Evolutionary conservation across 2,329 filamentous ascomycete genomes (phyloP).

Genomic region (Verticillium nonalfalfae): DNA sequence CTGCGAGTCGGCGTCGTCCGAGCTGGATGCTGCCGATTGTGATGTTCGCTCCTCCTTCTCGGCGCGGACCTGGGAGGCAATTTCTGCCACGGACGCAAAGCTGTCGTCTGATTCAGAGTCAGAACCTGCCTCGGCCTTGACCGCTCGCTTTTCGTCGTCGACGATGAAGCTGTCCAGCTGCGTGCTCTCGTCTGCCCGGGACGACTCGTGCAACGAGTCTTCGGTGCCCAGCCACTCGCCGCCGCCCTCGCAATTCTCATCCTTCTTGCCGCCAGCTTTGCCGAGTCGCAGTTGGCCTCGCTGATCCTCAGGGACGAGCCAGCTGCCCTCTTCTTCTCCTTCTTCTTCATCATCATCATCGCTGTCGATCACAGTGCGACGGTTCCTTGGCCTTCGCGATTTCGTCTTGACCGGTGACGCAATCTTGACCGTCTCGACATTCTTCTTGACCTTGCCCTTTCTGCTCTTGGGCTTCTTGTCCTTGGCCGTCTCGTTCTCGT

Average conservation of each 20-base stretch:
- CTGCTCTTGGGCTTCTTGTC: slow-evolving; percentile 32
- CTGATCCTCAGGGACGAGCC: slow-evolving; percentile 69
- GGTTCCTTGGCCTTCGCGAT: slow-evolving; percentile 35
- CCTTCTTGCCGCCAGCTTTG: slow-evolving; percentile 75
- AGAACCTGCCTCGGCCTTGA: slow-evolving; percentile 20
- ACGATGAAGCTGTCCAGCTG: slow-evolving; percentile 50
- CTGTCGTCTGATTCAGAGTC: slow-evolving; percentile 24
- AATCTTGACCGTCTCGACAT: slow-evolving; percentile 6
- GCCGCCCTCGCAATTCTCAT: slow-evolving; percentile 82
- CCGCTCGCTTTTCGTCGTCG: slow-evolving; percentile 40
- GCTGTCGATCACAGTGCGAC: slow-evolving; percentile 57
- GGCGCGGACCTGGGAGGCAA: slow-evolving; percentile 21
- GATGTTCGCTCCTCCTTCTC: slow-evolving; percentile 18
- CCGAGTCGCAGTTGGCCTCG: slow-evolving; percentile 56
- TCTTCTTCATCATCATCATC: slow-evolving; percentile 64
- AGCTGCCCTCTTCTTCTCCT: slow-evolving; percentile 62
- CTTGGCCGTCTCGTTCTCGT: slow-evolving; percentile 34
- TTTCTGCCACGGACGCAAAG: slow-evolving; percentile 28
- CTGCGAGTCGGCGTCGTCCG: not conserved
- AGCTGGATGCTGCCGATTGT: not conserved
- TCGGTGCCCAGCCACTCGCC: slow-evolving; percentile 72
- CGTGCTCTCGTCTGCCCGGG: slow-evolving; percentile 42
- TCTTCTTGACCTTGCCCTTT: slow-evolving; percentile 19
- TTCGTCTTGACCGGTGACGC: slow-evolving; percentile 13
- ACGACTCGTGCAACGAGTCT: slow-evolving; percentile 55